Conservation (phyloP, 202 grass and related monocot species). For the Tripidium arundinaceum region DNA sequence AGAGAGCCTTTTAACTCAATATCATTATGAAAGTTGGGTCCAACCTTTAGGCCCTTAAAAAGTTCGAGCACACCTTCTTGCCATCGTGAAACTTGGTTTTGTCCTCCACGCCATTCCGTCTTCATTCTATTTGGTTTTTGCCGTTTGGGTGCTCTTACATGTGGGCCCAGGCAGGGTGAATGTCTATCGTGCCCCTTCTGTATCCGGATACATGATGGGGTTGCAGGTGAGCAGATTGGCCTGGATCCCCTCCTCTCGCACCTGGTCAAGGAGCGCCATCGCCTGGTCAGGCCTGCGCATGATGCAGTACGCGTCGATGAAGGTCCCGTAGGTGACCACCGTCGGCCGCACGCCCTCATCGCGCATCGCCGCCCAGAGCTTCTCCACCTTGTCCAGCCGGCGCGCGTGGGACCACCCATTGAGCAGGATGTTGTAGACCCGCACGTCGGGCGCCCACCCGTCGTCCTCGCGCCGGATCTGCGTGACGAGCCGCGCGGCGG, state of each 20-base stretch:
- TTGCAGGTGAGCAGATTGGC: slow-evolving; percentile 67
- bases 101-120: no score
- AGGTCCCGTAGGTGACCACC: slow-evolving; percentile 68
- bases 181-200: no score
- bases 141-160: no score
- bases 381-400: slow-evolving; percentile 52
- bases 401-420: slow-evolving; percentile 64
- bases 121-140: no score
- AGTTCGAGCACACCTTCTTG: no score
- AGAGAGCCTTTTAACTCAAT: no score
- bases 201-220: slow-evolving; percentile 67
- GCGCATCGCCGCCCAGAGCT: slow-evolving; percentile 67
- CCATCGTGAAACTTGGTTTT: no score
- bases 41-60: no score
- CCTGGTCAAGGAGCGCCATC: slow-evolving; percentile 52
- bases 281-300: slow-evolving; percentile 67
- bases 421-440: slow-evolving; percentile 63
- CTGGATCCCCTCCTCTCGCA: slow-evolving; percentile 47
- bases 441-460: slow-evolving; percentile 37
- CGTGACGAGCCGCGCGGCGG: slow-evolving; percentile 46
- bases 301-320: slow-evolving; percentile 62
- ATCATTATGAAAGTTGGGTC: no score
- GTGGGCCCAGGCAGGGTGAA: no score
- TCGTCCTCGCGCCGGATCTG: slow-evolving; percentile 32
- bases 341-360: slow-evolving; percentile 47